Base-by-base conservation (phyloP, 257 asterid genomes). In the Anisodus acutangulus region DNA sequence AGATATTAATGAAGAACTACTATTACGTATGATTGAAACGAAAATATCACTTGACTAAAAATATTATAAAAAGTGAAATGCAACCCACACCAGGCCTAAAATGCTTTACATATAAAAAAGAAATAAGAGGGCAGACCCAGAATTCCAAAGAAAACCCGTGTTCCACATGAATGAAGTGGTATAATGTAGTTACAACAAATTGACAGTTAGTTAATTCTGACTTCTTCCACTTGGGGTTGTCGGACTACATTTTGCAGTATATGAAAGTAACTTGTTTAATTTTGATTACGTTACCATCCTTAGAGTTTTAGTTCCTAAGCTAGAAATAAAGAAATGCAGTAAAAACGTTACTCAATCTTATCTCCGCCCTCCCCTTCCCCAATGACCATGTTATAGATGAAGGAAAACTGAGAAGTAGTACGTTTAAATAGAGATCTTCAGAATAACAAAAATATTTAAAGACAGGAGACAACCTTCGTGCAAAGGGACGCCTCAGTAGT, bases 401-500 rank as follows among this genome's bases (percentile, higher is more conserved):
- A 68, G 76, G 9, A 37, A 35, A 31, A 39, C 39, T 16, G 12
- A 47, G 80, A 47, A 47, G 80, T n/a, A 10, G 80, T 45, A 10
- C 9, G n/a, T 47, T 12, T 47, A 49, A 74, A 72, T 72, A 64
- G 17, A 47, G 80, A 47, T 47, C n/a, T 72, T 41, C 80, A 72
- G 81, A 51, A 51, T 51, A 51, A 76, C 45, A 63, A 68, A 82
- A 19, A 68, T 1, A 7, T 54, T 10, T 68, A 13, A 53, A 17
- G 37, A 4, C n/a, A 49, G 17, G 64, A 85, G 41, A 35, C 66
- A 84, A 96, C 99, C 98, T 94, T 81, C 97, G 90, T 67, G 99
- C 90, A 89, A 90, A 89, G 79, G 99, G 98, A 85, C 99, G 98
- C 81, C 99, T 89, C 76, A 94, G 78, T 62, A 96, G 97, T 83